Evolutionary conservation across 1,284 basidiomycete genomes (phyloP).

Genomic region (Spongispora temasekensis): DNA sequence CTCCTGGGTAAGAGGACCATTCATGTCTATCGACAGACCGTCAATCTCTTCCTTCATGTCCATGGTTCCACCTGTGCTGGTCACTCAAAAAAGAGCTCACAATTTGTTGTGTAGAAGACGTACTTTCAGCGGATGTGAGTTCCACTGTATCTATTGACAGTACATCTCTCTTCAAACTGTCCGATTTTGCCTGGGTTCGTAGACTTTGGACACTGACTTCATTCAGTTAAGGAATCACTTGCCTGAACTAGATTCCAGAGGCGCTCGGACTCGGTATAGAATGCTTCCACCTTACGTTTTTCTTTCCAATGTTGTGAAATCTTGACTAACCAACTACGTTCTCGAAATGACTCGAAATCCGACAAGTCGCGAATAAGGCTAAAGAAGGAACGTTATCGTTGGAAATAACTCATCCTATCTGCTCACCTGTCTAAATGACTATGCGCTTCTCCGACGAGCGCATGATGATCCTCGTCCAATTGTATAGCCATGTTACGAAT

Average conservation of each 20-base stretch:
- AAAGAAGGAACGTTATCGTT: too few relatives aligned
- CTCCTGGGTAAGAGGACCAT: background rate
- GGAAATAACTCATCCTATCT: too few relatives aligned
- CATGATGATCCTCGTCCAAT: background rate
- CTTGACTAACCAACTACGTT: background rate
- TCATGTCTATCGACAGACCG: background rate
- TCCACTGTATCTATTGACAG: background rate
- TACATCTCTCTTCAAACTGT: background rate
- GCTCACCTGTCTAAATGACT: too few relatives aligned
- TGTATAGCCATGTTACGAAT: background rate
- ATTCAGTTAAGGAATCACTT: background rate
- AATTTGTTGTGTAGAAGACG: background rate
- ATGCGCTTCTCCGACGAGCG: constrained; percentile 5
- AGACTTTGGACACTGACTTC: background rate
- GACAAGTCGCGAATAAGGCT: too few relatives aligned
- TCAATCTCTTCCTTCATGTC: background rate
- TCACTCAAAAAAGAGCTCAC: background rate
- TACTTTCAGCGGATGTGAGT: background rate
- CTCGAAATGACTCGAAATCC: too few relatives aligned
- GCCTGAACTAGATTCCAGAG: background rate
- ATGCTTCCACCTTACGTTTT: background rate
- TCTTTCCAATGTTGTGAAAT: background rate
- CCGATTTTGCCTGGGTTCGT: background rate
- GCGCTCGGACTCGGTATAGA: background rate
- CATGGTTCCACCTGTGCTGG: background rate